phyloP scores from a whole-genome alignment of 129 eudicot species.

The Chrysanthemum seticuspe region DNA sequence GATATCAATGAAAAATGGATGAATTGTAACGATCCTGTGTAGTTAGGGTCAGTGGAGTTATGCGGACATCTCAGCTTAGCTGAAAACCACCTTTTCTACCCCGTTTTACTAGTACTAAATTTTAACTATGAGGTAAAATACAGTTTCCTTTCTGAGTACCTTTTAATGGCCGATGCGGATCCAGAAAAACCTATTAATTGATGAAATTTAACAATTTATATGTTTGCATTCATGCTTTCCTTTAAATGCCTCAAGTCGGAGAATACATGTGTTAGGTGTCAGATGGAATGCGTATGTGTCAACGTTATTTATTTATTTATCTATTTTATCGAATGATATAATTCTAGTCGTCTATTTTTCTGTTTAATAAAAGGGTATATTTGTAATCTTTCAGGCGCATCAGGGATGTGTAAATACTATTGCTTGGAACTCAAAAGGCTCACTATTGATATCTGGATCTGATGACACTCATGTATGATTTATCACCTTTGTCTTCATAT shows the following conservation, averaged over 20 bases:
- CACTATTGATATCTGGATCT: constrained; percentile 90
- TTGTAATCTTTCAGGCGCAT: constrained; percentile 62
- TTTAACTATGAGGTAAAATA: background rate
- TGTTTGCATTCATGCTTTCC: background rate
- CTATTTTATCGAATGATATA: background rate
- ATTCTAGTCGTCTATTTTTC: constrained; percentile 3
- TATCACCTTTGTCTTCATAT: constrained; percentile 14
- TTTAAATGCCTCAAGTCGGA: background rate
- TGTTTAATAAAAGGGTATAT: background rate
- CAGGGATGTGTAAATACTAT: constrained; percentile 84
- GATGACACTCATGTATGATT: constrained; percentile 76
- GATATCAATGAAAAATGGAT: too few species aligned
- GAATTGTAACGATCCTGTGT: too few species aligned
- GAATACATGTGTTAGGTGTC: background rate
- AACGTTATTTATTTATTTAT: background rate
- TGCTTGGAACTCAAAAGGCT: constrained; percentile 91
- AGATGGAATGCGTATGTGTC: background rate
- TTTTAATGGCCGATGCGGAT: background rate
- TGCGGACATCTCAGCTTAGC: background rate
- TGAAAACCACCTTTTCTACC: background rate
- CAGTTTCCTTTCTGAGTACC: background rate
- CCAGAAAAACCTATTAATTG: too few species aligned
- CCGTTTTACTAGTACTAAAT: background rate
- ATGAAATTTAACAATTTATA: too few species aligned
- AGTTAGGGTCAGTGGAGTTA: too few species aligned